These are phyloP conservation scores for Luffa acutangula DNA, from an alignment of 306 rosid species.

Conservation along the genomic window DNA sequence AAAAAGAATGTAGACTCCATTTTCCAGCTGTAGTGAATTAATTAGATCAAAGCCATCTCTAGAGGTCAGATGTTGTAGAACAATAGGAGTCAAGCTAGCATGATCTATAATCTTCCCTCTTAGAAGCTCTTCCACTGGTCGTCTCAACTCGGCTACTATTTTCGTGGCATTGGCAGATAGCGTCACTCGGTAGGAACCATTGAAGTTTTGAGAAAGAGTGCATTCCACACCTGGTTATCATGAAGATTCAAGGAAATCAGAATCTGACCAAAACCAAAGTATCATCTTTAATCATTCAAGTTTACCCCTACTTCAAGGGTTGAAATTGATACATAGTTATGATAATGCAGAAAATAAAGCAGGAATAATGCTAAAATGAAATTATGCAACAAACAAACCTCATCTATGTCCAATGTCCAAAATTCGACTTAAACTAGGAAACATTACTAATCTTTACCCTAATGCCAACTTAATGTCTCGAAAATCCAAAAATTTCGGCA, in stretches of 20 bases:
- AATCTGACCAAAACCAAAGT: constrained; percentile 5
- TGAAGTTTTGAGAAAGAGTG: constrained; percentile 31
- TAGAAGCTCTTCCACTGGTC: constrained; percentile 61
- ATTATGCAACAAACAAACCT: background rate
- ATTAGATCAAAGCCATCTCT: constrained; percentile 56
- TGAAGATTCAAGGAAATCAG: constrained; percentile 6
- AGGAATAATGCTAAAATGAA: background rate
- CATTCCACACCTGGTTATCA: constrained; percentile 54
- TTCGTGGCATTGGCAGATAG: constrained; percentile 81
- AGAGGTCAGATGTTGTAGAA: constrained; percentile 50
- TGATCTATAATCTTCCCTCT: constrained; percentile 58
- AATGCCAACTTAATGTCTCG: too few relatives aligned
- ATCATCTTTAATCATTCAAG: background rate
- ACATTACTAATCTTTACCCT: too few relatives aligned
- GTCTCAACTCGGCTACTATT: constrained; percentile 67
- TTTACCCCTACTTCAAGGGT: background rate
- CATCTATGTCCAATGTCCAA: background rate
- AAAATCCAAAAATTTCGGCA: too few relatives aligned
- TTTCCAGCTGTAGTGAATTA: constrained; percentile 48
- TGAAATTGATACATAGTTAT: background rate
- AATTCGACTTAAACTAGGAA: too few relatives aligned
- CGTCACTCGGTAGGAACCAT: constrained; percentile 64
- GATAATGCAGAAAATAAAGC: background rate
- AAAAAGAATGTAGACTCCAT: constrained; percentile 50
- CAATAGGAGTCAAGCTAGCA: constrained; percentile 48